Conservation (phyloP, 805 yeast genomes). For the Ogataea ganodermae region DNA sequence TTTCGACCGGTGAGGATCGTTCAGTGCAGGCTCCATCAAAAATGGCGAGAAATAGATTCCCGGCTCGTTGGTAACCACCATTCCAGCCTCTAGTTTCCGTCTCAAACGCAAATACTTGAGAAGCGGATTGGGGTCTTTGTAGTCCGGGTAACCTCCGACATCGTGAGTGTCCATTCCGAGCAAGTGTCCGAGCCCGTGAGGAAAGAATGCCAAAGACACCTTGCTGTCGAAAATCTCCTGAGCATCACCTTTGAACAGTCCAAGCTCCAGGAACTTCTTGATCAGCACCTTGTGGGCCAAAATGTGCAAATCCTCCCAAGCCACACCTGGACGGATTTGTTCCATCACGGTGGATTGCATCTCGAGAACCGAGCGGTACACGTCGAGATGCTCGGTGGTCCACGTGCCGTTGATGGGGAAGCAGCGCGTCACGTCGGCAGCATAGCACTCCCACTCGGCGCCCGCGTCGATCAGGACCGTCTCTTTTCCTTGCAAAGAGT, state of each 20-base stretch:
- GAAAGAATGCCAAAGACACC: constrained; percentile 79
- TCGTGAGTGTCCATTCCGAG: constrained; percentile 96
- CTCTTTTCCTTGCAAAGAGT: constrained; percentile 54
- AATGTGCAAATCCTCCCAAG: constrained; percentile 84
- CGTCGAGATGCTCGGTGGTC: constrained; percentile 81
- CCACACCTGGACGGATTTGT: constrained; percentile 76
- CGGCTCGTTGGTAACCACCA: constrained; percentile 95
- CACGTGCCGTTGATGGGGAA: constrained; percentile 92
- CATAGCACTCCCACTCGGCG: constrained; percentile 93
- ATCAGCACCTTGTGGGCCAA: constrained; percentile 79
- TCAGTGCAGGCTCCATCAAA: constrained; percentile 64
- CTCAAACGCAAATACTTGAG: constrained; percentile 79
- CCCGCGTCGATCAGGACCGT: constrained; percentile 92
- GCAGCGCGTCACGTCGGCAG: constrained; percentile 92
- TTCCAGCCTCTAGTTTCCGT: constrained; percentile 65
- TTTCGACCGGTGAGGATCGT: constrained; percentile 49
- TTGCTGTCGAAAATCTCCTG: constrained; percentile 70
- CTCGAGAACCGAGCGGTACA: constrained; percentile 74
- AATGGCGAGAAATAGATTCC: constrained; percentile 90
- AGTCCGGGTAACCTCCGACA: constrained; percentile 86
- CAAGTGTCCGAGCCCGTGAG: constrained; percentile 95
- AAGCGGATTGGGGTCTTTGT: constrained; percentile 78
- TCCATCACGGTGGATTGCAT: constrained; percentile 80
- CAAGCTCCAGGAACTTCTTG: constrained; percentile 67
- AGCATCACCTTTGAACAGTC: constrained; percentile 62